Conservation (phyloP, 2,329 filamentous ascomycete genomes). For the Phialemonium atrogriseum region DNA sequence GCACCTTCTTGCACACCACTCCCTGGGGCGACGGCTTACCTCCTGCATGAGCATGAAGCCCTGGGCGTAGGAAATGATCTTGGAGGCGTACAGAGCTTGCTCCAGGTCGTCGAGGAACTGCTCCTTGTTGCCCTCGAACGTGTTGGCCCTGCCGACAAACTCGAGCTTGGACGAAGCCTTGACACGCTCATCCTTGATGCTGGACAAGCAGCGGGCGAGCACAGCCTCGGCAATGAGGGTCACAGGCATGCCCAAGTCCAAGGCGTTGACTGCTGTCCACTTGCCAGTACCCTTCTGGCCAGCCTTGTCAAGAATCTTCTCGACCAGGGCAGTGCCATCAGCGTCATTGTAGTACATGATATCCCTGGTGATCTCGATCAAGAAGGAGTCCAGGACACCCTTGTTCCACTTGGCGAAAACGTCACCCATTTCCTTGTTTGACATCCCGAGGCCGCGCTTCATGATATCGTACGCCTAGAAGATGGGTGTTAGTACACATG, state of each 20-base stretch:
- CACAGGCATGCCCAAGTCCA: constrained; percentile 97
- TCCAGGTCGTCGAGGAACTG: constrained; percentile 95
- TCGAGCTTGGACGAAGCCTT: constrained; percentile 72
- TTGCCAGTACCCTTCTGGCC: constrained; percentile 99
- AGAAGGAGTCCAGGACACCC: constrained; percentile 96
- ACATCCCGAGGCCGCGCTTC: constrained; percentile 91
- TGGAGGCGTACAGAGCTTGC: constrained; percentile 97
- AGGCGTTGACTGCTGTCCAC: constrained; percentile 98
- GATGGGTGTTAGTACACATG: background rate
- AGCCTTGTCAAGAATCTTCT: constrained; percentile 98
- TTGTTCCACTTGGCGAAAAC: constrained; percentile 96
- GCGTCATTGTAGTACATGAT: constrained; percentile 98
- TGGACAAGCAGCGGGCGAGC: constrained; percentile 87
- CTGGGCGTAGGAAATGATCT: constrained; percentile 99
- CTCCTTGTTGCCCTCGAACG: constrained; percentile 84
- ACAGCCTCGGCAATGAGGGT: constrained; percentile 97
- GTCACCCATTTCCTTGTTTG: constrained; percentile 91
- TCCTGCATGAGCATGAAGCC: constrained; percentile 99
- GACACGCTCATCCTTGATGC: constrained; percentile 86
- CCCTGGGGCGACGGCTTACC: constrained; percentile 42
- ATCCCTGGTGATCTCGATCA: constrained; percentile 97
- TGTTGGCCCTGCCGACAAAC: constrained; percentile 63
- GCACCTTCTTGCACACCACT: background rate
- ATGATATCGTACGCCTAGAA: constrained; percentile 94
- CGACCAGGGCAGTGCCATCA: constrained; percentile 80